Evolutionary conservation across 140 eudicot genomes (phyloP), one percentile per base, ranked within the genome.

Genomic region (Stevia rebaudiana): DNA sequence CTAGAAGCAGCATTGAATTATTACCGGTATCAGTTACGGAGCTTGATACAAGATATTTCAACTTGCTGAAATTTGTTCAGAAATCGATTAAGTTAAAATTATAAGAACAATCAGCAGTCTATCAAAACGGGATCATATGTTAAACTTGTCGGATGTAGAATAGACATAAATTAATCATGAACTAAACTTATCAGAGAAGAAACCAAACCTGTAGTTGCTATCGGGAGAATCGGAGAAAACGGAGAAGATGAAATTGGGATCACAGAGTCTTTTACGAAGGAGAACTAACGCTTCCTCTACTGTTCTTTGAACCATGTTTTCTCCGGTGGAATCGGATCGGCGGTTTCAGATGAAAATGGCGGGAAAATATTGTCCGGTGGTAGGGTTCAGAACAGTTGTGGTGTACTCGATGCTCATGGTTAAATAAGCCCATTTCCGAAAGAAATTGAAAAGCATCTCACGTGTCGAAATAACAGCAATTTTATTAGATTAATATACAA

Each of bases 21-120:
- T 88, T 92, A 75, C 90, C 79, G 61, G 94, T 89, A 74, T 92
- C 98, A n/a, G 90, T 83, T 12, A 92, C 77, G 9, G 96, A 75
- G 49, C 90, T 83, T 41, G 97, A 78, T 43, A 90, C 63, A 11
- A 84, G 76, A 57, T 80, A 90, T 69, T 87, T 90, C 88, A 90
- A 76, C 61, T 90, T 90, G 67, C 97, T 90, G 80, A 47, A 70
- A 47, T 57, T 57, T 21, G 48, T 47, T 48, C 33, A 59, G 4
- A 31, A 10, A 77, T 41, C n/a, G 6, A 12, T 12, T 9, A 52
- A 5, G n/a, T 6, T 4, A 30, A 33, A 24, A 7, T 16, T 1
- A 24, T 7, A 15, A 40, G 0, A 4, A n/a, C n/a, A n/a, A n/a
- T n/a, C n/a, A n/a, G n/a, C n/a, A n/a, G n/a, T n/a, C 30, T 17